Evolutionary conservation across 495 filamentous ascomycete species (phyloP), one percentile per base, ranked within the genome.

Genomic region (Xylaria bambusicola): DNA sequence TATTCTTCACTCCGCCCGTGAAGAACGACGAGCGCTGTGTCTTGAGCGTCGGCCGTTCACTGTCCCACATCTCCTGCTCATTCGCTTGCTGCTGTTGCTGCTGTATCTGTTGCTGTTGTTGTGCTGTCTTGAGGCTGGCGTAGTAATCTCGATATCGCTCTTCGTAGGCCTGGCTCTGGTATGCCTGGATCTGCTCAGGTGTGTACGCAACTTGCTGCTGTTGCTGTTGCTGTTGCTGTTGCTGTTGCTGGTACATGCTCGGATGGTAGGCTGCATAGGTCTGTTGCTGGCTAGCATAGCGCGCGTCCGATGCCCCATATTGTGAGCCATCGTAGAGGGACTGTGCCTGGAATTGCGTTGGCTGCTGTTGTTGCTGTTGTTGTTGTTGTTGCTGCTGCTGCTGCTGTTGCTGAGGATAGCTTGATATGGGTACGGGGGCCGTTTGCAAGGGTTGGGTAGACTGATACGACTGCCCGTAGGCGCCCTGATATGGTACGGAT

Each of bases 1-100:
- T 70, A 33, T 62, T 70, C 61, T 68, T 68, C 61, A 70, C 20
- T 9, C 66, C 65, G 33, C 63, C 63, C 5, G 50, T 40, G 9
- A 70, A 66, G 63, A 70, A 68, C n/a, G 65, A 66, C 36, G 65
- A 70, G 46, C 65, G 49, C 58, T 64, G 67, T 29, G 54, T 38
- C 47, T 62, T 68, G 6, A 67, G 61, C 48, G 44, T 48, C 12
- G 62, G 65, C 4, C 56, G 65, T 6, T 68, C 65, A 3, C 56
- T 60, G 13, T 53, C 60, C 50, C 62, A 68, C 15, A 42, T 20
- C 29, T 52, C 49, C 8, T 62, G 54, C 8, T 59, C 38, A 6
- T 61, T 38, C 23, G 21, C 15, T 35, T 27, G 42, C 21, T 35
- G 42, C 27, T 45, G 27, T 29, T 49, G 54, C 18, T 57, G 31